phyloP scores from a whole-genome alignment of 2,329 filamentous ascomycete genomes.

The Nemania bipapillata region DNA sequence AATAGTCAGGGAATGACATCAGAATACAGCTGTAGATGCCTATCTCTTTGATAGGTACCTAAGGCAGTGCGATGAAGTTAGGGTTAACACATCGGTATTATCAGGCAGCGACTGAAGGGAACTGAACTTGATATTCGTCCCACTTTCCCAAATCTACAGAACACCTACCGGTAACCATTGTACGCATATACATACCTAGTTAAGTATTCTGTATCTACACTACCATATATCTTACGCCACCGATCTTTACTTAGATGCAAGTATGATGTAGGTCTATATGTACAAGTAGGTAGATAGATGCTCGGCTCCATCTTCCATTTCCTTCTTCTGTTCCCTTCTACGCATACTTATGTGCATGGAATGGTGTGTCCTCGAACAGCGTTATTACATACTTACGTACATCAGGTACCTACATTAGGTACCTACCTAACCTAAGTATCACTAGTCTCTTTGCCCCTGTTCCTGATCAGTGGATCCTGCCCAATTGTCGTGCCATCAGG shows the following conservation, averaged over 20 bases:
- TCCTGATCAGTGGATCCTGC: conserved; percentile 19
- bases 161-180: too few relatives aligned
- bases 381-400: neutral
- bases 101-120: conserved; percentile 6
- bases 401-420: too few relatives aligned
- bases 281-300: neutral
- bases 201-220: too few relatives aligned
- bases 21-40: neutral
- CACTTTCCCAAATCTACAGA: conserved; percentile 8
- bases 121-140: conserved; percentile 11
- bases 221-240: too few relatives aligned
- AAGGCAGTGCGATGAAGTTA: neutral
- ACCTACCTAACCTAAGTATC: neutral
- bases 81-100: neutral
- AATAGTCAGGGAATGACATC: too few relatives aligned
- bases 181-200: too few relatives aligned
- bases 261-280: neutral
- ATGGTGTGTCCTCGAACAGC: neutral
- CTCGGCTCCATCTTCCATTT: conserved; percentile 1
- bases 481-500: conserved; percentile 15
- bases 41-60: neutral
- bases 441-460: conserved; percentile 12
- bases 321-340: neutral
- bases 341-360: too few relatives aligned
- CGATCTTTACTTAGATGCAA: too few relatives aligned